Base-by-base conservation (phyloP, 495 filamentous ascomycete genomes). In the Parathielavia hyrcaniae region DNA sequence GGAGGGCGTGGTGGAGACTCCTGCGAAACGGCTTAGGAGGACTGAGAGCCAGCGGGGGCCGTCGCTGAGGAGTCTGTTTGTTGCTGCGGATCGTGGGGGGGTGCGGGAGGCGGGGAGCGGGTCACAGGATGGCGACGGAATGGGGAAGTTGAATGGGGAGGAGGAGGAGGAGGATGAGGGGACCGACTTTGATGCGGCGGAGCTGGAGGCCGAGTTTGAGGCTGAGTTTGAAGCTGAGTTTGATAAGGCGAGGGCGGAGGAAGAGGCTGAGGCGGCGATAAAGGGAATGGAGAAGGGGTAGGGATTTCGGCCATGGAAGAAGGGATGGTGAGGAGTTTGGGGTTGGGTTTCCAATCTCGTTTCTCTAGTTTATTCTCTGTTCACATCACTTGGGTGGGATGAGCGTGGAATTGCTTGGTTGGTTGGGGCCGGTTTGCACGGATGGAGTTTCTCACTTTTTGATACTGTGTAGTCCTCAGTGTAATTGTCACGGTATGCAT, bases 141-240 rank as follows among this genome's bases (percentile, higher is more conserved):
- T 7, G 64, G 44, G 4, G 64, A 57, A 34, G 20, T n/a, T 4
- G 13, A 53, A 14, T n/a, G 66, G 60, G n/a, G n/a, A 26, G 23
- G 46, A 34, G 2, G 62, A 51, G 4, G 61, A 48, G 11, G 65
- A 58, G 0, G 69, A 69, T 26, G 67, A 62, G 11, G 69, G 64
- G 5, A 72, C 74, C 16, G 74, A 77, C 38, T 80, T 80, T 19
- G 78, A 81, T 10, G 84, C 84, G 32, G 84, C 82, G 45, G 84
- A 80, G 44, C 68, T 88, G 19, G 86, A 87, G 65, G 80, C 81
- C 12, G 84, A 89, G 59, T 77, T 90, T 69, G 65, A 85, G 64
- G 84, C 83, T 0, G 85, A 83, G 44, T 80, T 88, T 50, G 83
- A 84, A 55, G 79, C 80, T 12, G 64, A 54, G 59, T 48, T 52